Percentiles rank a stretch among this genome's conserved stretches.
Evolutionary conservation across 768 basidiomycete species (phyloP).

Genomic region (Phaffia tasmanica): DNA sequence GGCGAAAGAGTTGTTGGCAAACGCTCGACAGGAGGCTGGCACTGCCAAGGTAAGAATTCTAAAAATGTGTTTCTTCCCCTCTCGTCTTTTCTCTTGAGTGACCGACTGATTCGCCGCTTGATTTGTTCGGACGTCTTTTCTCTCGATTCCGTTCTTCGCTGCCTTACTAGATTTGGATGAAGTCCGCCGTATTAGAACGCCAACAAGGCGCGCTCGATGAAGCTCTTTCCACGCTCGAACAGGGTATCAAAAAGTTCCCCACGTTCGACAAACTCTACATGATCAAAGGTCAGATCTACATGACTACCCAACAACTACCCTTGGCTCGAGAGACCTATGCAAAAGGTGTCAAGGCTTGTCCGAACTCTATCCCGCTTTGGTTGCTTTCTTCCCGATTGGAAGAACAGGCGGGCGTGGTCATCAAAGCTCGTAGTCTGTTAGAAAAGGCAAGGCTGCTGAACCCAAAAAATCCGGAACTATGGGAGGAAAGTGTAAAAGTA

Average conservation of each 20-base stretch:
- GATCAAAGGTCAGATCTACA: slow-evolving; percentile 88
- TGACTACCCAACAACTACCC: slow-evolving; percentile 46
- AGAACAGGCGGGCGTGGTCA: slow-evolving; percentile 79
- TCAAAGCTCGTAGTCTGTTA: slow-evolving; percentile 78
- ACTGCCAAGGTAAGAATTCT: slow-evolving; percentile 62
- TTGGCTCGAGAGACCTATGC: slow-evolving; percentile 70
- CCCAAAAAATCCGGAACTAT: slow-evolving; percentile 69
- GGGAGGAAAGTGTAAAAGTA: slow-evolving; percentile 82
- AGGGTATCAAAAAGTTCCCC: slow-evolving; percentile 72
- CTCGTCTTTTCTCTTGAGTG: neutral
- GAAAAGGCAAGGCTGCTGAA: slow-evolving; percentile 82
- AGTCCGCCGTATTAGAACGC: slow-evolving; percentile 87
- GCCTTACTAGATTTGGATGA: slow-evolving; percentile 84
- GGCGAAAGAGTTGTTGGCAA: slow-evolving; percentile 71
- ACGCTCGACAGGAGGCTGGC: slow-evolving; percentile 80
- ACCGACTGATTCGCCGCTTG: neutral
- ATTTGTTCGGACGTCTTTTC: neutral
- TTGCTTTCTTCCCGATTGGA: slow-evolving; percentile 78
- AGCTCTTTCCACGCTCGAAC: slow-evolving; percentile 62
- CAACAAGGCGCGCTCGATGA: slow-evolving; percentile 65
- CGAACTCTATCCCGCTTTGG: slow-evolving; percentile 77
- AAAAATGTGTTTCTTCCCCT: neutral
- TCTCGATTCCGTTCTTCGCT: neutral
- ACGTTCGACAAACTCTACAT: slow-evolving; percentile 88
- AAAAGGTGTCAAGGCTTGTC: slow-evolving; percentile 71